phyloP scores from a whole-genome alignment of 768 basidiomycete species.

The Calocybe cyanea region DNA sequence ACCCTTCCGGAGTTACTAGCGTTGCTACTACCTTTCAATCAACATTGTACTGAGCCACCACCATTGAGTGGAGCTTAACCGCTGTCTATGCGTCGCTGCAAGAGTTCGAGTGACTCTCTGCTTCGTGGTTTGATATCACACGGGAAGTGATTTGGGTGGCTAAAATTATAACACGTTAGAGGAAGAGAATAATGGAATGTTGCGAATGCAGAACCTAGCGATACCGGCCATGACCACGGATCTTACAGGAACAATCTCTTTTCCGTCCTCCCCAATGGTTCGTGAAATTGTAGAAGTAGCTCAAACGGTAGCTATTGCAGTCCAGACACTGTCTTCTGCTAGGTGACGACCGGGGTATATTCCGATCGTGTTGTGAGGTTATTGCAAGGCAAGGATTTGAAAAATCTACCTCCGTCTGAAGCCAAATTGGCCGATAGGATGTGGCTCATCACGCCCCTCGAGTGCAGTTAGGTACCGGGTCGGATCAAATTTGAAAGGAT shows the following conservation, averaged over 20 bases:
- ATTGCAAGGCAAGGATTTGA: neutral
- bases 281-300: slow-evolving; percentile 4
- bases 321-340: slow-evolving; percentile 35
- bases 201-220: neutral
- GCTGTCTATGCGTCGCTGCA: too few species aligned
- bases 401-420: slow-evolving; percentile 13
- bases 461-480: slow-evolving; percentile 11
- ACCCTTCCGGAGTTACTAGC: too few species aligned
- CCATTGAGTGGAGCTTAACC: too few species aligned
- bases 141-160: slow-evolving; percentile 25
- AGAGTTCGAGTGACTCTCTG: too few species aligned
- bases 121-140: slow-evolving; percentile 17
- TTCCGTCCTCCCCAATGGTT: slow-evolving; percentile 2
- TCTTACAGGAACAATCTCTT: slow-evolving; percentile 1
- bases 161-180: slow-evolving; percentile 2
- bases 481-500: slow-evolving; percentile 11
- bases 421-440: slow-evolving; percentile 10
- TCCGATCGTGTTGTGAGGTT: neutral
- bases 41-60: too few species aligned
- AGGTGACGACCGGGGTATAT: slow-evolving; percentile 20
- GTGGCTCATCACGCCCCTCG: slow-evolving; percentile 10
- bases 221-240: neutral
- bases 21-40: too few species aligned
- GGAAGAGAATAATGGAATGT: slow-evolving; percentile 7
- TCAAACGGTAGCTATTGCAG: slow-evolving; percentile 9